These are phyloP conservation scores for Yamadazyma jaroonii DNA, from an alignment of 1,139 yeast species.

Conservation along the genomic window DNA sequence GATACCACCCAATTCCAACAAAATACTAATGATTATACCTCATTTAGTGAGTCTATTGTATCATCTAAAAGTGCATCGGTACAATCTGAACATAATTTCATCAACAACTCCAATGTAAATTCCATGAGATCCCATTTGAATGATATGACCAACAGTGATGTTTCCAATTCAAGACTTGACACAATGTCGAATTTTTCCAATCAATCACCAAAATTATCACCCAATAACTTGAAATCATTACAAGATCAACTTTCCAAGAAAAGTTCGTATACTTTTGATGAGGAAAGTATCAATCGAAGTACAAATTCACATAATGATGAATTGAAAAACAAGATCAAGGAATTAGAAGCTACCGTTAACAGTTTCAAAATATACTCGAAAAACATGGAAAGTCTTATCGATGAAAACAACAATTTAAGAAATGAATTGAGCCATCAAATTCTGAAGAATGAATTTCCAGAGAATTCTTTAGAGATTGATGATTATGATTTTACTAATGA, in stretches of 20 bases:
- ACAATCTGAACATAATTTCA: constrained; percentile 1
- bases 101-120: not conserved
- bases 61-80: constrained; percentile 2
- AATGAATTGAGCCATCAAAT: constrained; percentile 6
- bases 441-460: not conserved
- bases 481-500: constrained; percentile 22
- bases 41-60: constrained; percentile 14
- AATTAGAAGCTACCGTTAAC: constrained; percentile 11
- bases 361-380: constrained; percentile 9
- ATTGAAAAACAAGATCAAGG: constrained; percentile 10
- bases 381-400: constrained; percentile 12
- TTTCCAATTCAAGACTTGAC: not conserved
- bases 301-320: not conserved
- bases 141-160: no score
- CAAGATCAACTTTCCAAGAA: constrained; percentile 13
- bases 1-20: constrained; percentile 17
- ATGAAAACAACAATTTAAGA: constrained; percentile 13
- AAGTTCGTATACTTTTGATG: constrained; percentile 30
- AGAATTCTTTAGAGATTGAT: constrained; percentile 17
- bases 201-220: constrained; percentile 3
- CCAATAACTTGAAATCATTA: constrained; percentile 5
- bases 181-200: not conserved
- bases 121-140: not conserved
- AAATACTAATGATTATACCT: constrained; percentile 23
- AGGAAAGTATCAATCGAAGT: not conserved